These are phyloP conservation scores for Anthostomella pinea DNA, from an alignment of 2,329 filamentous ascomycete genomes.

Conservation along the genomic window DNA sequence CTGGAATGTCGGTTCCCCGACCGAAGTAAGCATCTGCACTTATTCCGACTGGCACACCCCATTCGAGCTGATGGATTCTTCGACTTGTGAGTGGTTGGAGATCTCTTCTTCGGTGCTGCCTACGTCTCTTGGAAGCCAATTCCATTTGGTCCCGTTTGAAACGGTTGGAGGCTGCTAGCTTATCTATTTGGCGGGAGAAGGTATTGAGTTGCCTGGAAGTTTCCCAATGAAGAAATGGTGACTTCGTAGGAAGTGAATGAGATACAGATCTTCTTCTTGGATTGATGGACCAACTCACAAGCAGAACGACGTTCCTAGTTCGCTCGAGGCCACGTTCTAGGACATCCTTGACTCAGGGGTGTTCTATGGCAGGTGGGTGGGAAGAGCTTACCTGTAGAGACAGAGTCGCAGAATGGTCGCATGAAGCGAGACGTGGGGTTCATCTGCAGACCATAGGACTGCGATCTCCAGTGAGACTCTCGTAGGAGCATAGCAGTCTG, in stretches of 20 bases:
- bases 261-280: too few relatives aligned
- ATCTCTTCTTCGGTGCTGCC: not conserved
- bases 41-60: too few relatives aligned
- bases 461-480: slow-evolving; percentile 9
- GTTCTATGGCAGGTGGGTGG: too few relatives aligned
- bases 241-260: too few relatives aligned
- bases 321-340: too few relatives aligned
- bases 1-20: too few relatives aligned
- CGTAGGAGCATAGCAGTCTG: slow-evolving; percentile 2
- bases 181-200: slow-evolving; percentile 7
- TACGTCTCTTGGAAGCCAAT: not conserved
- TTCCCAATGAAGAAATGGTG: slow-evolving; percentile 16
- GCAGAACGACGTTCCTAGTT: too few relatives aligned
- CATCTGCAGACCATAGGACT: slow-evolving; percentile 4
- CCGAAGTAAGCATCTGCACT: too few relatives aligned
- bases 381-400: slow-evolving; percentile 14
- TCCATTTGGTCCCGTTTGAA: not conserved
- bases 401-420: slow-evolving; percentile 10
- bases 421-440: slow-evolving; percentile 11
- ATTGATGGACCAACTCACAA: too few relatives aligned
- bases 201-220: slow-evolving; percentile 6
- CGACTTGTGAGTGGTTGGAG: too few relatives aligned
- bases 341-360: too few relatives aligned
- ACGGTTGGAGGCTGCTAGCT: not conserved
- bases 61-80: too few relatives aligned